Conservation (phyloP, 2,329 filamentous ascomycete species). For the Colletotrichum siamense region DNA sequence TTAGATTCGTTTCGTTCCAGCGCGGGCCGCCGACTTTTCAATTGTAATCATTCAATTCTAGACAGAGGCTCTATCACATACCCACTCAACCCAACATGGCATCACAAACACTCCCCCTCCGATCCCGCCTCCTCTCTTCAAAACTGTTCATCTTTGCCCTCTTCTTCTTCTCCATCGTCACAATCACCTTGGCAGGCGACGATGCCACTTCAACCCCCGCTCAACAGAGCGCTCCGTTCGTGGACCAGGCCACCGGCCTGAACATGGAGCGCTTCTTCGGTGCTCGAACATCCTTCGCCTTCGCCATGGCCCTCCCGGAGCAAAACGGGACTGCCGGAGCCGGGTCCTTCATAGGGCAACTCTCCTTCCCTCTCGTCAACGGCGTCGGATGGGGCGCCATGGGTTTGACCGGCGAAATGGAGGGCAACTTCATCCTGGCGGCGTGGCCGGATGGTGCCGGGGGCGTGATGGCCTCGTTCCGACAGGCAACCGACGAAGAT, state of each 20-base stretch:
- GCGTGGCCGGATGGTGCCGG: constrained; percentile 47
- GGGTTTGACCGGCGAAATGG: constrained; percentile 49
- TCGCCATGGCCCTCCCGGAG: constrained; percentile 47
- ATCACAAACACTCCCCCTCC: not conserved
- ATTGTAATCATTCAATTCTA: not conserved
- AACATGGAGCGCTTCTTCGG: constrained; percentile 44
- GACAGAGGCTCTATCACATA: not conserved
- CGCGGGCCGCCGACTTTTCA: not conserved
- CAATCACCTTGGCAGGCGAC: not conserved
- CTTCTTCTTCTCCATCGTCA: not conserved
- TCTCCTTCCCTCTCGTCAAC: constrained; percentile 43
- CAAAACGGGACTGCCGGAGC: constrained; percentile 11
- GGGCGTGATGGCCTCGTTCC: constrained; percentile 45
- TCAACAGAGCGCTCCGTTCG: constrained; percentile 28
- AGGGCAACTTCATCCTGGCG: constrained; percentile 47
- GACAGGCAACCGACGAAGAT: constrained; percentile 47
- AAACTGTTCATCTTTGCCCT: not conserved
- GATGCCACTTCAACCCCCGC: constrained; percentile 17
- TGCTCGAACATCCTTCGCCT: constrained; percentile 40
- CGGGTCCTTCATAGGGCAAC: constrained; percentile 52
- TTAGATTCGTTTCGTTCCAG: not conserved
- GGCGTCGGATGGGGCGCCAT: constrained; percentile 51
- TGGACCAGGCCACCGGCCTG: constrained; percentile 37
- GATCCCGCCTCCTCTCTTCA: not conserved
- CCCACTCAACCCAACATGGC: not conserved